Percentiles rank a stretch among this genome's conserved stretches.
These are phyloP conservation scores for Lentinula boryana DNA, from an alignment of 768 basidiomycete genomes.

Conservation along the genomic window DNA sequence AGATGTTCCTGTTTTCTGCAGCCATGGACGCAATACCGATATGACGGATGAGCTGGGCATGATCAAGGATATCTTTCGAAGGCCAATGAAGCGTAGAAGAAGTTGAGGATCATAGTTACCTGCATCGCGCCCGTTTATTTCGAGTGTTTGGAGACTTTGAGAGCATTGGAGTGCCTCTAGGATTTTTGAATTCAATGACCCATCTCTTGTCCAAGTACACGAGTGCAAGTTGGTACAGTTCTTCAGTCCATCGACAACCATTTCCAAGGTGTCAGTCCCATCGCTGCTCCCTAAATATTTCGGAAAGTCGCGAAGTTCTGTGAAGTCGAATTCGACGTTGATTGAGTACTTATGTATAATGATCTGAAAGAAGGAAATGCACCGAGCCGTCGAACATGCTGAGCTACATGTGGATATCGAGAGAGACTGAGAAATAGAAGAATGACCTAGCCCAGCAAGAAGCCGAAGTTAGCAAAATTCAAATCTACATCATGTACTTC, in stretches of 20 bases:
- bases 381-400: slow-evolving; percentile 56
- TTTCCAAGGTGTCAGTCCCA: slow-evolving; percentile 27
- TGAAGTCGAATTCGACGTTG: background rate
- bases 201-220: slow-evolving; percentile 79
- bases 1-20: slow-evolving; percentile 15
- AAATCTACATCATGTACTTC: background rate
- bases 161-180: slow-evolving; percentile 40
- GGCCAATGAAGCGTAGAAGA: slow-evolving; percentile 42
- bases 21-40: slow-evolving; percentile 22
- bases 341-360: background rate
- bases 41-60: slow-evolving; percentile 50
- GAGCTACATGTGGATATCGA: slow-evolving; percentile 47
- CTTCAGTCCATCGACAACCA: slow-evolving; percentile 43
- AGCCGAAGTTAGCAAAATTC: background rate
- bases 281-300: slow-evolving; percentile 32
- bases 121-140: slow-evolving; percentile 64
- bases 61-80: slow-evolving; percentile 59
- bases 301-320: slow-evolving; percentile 74
- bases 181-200: slow-evolving; percentile 57
- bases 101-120: slow-evolving; percentile 46
- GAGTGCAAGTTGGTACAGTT: slow-evolving; percentile 58
- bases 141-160: slow-evolving; percentile 47
- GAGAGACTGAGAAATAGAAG: slow-evolving; percentile 60
- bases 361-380: slow-evolving; percentile 14
- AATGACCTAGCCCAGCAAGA: slow-evolving; percentile 36